Base-by-base conservation (phyloP, 2,329 filamentous ascomycete species). In the Penicillium sp. region DNA sequence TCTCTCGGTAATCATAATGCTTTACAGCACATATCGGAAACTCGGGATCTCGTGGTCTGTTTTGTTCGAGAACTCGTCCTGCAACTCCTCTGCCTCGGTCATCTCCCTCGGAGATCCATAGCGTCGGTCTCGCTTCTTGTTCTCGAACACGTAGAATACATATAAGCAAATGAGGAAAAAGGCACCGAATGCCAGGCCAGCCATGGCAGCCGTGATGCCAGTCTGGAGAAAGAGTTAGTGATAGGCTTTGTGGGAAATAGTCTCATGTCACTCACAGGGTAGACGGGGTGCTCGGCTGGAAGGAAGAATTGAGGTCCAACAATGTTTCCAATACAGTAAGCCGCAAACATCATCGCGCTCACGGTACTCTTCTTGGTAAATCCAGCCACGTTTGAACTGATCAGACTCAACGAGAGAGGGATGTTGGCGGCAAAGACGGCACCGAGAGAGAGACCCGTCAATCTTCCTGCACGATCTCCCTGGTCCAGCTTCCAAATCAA, bases 301-400 rank as follows among this genome's bases (percentile, higher is more conserved):
- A 59, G 30, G 33, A 61, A 63, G 28, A 62, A 57, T 26, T 62
- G 57, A 8, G 61, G 59, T 0, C 57, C 59, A 3, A 60, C 48
- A 20, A 64, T 62, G 26, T 62, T 62, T 3, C 57, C 58, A 28
- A 61, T 37, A 25, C 60, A 60, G 36, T 61, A 61, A 3, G 56
- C 73, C 0, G 69, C 68, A 38, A 76, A 76, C 12, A 77, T 47
- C 15, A 72, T 57, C 0, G 72, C 72, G 2, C 63, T 59, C 3
- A 60, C 55, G 1, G 54, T 54, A 29, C 56, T 60, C 17, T 57
- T 55, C 35, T 65, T 65, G 1, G 61, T 64, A 33, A 64, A 60
- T 0, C 61, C 61, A 3, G 60, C 59, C 3, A 62, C 55, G 17
- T 65, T 65, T 3, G 59, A 61, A 27, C 48, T 61, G 31, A 62